phyloP scores from a whole-genome alignment of 768 basidiomycete species.

The Psilocybe sp. region DNA sequence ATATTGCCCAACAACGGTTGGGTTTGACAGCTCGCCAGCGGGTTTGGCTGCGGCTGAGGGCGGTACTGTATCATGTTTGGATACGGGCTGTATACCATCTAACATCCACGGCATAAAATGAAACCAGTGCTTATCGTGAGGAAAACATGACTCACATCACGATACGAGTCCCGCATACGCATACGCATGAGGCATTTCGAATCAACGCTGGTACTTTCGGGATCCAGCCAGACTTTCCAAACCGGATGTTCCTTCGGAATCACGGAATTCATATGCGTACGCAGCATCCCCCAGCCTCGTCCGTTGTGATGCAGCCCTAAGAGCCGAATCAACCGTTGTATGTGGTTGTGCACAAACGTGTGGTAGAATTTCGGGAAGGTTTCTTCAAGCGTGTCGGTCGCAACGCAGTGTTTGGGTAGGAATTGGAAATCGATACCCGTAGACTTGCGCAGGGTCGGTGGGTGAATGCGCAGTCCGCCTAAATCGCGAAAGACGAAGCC shows the following conservation, averaged over 20 bases:
- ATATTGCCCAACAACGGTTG: not conserved
- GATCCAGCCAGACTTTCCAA: slow-evolving; percentile 44
- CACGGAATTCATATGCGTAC: slow-evolving; percentile 38
- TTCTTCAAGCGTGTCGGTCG: slow-evolving; percentile 44
- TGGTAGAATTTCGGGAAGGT: slow-evolving; percentile 58
- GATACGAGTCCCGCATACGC: slow-evolving; percentile 53
- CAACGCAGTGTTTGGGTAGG: slow-evolving; percentile 51
- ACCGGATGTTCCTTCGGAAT: slow-evolving; percentile 46
- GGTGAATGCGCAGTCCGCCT: slow-evolving; percentile 55
- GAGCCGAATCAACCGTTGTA: slow-evolving; percentile 53
- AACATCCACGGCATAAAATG: slow-evolving; percentile 1
- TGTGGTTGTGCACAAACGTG: slow-evolving; percentile 57
- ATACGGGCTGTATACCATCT: slow-evolving; percentile 53
- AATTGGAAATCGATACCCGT: slow-evolving; percentile 51
- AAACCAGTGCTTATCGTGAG: not conserved
- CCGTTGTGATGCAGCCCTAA: slow-evolving; percentile 52
- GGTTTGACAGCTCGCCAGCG: not conserved
- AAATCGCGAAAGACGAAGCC: slow-evolving; percentile 59
- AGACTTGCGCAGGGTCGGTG: slow-evolving; percentile 42
- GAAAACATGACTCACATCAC: slow-evolving; percentile 40
- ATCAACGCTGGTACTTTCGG: slow-evolving; percentile 35
- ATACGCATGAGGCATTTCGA: slow-evolving; percentile 61
- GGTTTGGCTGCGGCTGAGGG: slow-evolving; percentile 12
- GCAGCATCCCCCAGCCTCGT: slow-evolving; percentile 47
- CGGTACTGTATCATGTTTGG: slow-evolving; percentile 54